Conservation (phyloP, 495 filamentous ascomycete species). For the Lepraria neglecta region DNA sequence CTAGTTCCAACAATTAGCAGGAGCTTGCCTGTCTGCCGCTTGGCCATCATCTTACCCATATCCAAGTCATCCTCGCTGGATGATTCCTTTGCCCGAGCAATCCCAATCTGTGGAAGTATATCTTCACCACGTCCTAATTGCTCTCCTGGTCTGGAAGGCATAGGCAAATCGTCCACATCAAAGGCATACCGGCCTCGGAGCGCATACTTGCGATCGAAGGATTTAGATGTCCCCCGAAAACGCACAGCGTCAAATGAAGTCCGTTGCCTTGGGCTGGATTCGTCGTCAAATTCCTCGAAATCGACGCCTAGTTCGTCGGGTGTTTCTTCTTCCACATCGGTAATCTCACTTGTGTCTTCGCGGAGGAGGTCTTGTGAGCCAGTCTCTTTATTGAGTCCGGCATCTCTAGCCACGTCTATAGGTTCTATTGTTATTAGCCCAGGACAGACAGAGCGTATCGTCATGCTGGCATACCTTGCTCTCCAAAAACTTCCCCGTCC, state of each 20-base stretch:
- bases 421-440: background rate
- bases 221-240: background rate
- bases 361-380: too few species aligned
- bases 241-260: constrained; percentile 15
- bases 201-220: constrained; percentile 20
- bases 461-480: background rate
- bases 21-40: background rate
- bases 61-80: constrained; percentile 1
- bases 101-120: background rate
- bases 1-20: background rate
- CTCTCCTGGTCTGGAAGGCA: background rate
- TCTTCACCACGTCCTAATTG: background rate
- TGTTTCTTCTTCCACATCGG: background rate
- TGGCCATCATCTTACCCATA: background rate
- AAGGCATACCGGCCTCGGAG: constrained; percentile 19
- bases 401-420: background rate
- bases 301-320: background rate
- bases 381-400: background rate
- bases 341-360: background rate
- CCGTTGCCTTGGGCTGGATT: background rate
- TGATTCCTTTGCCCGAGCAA: background rate
- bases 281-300: background rate
- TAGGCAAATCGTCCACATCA: constrained; percentile 6
- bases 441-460: background rate
- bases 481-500: background rate